phyloP scores from a whole-genome alignment of 345 rosid genomes.

The Aethionema arabicum region DNA sequence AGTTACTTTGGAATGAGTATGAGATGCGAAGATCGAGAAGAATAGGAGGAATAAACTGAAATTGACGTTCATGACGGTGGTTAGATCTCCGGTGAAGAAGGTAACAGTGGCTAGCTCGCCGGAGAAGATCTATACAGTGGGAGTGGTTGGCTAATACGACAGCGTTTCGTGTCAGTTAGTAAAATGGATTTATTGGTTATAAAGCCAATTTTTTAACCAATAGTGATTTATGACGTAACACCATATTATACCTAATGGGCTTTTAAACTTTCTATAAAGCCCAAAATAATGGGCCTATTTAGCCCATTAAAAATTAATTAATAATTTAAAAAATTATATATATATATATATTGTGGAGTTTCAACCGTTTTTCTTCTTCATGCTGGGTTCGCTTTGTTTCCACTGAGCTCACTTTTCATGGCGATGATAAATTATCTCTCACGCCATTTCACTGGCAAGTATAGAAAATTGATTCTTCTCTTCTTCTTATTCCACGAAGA shows the following conservation, averaged over 20 bases:
- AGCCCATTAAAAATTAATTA: neutral
- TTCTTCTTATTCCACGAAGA: slow-evolving; percentile 19
- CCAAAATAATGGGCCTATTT: neutral
- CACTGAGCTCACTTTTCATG: slow-evolving; percentile 32
- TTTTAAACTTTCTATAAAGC: neutral
- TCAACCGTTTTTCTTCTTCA: slow-evolving; percentile 17
- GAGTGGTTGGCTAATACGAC: neutral
- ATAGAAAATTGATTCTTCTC: slow-evolving; percentile 12
- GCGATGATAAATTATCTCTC: slow-evolving; percentile 27
- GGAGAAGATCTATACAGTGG: neutral
- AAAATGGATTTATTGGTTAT: neutral
- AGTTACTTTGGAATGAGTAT: slow-evolving; percentile 34
- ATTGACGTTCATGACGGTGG: slow-evolving; percentile 30
- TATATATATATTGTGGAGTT: neutral
- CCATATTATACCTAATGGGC: slow-evolving; percentile 12
- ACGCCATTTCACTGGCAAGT: slow-evolving; percentile 23
- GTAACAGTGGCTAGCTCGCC: neutral
- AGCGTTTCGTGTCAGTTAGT: neutral
- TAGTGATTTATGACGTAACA: slow-evolving; percentile 13
- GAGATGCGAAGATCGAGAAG: slow-evolving; percentile 16
- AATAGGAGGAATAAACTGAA: slow-evolving; percentile 32
- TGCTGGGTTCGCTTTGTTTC: slow-evolving; percentile 26
- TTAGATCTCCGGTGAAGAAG: slow-evolving; percentile 11
- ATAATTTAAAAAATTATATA: neutral
- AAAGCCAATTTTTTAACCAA: slow-evolving; percentile 2